These are phyloP conservation scores for Salvia hispanica DNA, from an alignment of 257 asterid genomes.

Conservation along the genomic window DNA sequence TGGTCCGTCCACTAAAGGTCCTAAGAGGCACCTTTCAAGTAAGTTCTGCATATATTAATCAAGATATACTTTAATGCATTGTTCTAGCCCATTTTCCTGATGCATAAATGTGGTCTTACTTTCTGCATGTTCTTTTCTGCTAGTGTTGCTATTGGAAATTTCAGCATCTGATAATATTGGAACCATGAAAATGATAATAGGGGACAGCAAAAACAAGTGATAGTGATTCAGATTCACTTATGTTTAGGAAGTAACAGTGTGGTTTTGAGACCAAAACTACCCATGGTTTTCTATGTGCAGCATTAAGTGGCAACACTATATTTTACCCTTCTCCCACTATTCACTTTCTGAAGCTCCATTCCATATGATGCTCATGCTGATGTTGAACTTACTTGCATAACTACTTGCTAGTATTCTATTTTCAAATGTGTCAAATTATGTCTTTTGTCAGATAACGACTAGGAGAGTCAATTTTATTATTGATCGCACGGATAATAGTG, in stretches of 20 bases:
- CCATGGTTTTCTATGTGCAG: conserved; percentile 22
- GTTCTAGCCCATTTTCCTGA: conserved; percentile 27
- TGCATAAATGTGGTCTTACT: conserved; percentile 9
- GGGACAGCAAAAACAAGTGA: conserved; percentile 10
- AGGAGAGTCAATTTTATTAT: conserved; percentile 87
- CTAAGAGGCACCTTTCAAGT: conserved; percentile 93
- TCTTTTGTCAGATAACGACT: conserved; percentile 76
- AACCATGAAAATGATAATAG: background rate
- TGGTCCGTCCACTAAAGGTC: conserved; percentile 88
- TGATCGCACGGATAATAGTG: conserved; percentile 61
- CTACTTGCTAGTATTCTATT: conserved; percentile 24
- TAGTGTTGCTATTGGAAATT: conserved; percentile 9
- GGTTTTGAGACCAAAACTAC: conserved; percentile 16
- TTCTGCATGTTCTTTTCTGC: conserved; percentile 22
- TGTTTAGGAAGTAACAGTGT: conserved; percentile 24
- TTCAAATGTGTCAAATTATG: conserved; percentile 27
- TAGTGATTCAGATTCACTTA: background rate
- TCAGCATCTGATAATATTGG: conserved; percentile 5
- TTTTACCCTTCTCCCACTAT: conserved; percentile 10
- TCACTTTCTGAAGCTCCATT: conserved; percentile 17
- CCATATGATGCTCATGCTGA: conserved; percentile 25
- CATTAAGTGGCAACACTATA: conserved; percentile 12
- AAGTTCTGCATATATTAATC: conserved; percentile 40
- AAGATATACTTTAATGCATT: conserved; percentile 13
- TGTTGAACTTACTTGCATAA: conserved; percentile 26